Evolutionary conservation across 2,329 filamentous ascomycete species (phyloP).

Genomic region (Penicillium vulpinum): DNA sequence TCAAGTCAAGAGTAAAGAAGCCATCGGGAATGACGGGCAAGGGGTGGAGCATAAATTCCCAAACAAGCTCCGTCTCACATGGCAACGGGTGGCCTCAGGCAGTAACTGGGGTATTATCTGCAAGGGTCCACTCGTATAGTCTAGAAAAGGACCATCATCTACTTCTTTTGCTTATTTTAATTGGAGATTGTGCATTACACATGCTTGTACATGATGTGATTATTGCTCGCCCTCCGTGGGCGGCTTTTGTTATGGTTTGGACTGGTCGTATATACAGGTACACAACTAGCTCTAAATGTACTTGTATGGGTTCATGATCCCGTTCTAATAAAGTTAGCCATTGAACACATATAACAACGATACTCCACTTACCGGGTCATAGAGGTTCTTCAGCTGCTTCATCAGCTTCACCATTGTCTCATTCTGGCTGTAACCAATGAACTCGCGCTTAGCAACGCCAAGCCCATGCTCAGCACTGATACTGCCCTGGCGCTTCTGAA

Average conservation of each 20-base stretch:
- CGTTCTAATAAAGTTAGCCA: conserved; percentile 62
- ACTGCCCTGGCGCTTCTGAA: conserved; percentile 79
- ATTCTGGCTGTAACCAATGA: conserved; percentile 87
- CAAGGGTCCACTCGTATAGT: conserved; percentile 15
- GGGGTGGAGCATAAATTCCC: conserved; percentile 27
- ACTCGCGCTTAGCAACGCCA: conserved; percentile 93
- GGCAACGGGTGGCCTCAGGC: conserved; percentile 17
- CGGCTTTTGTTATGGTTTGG: background rate
- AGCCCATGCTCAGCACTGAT: conserved; percentile 97
- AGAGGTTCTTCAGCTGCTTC: conserved; percentile 91
- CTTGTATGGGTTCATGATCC: conserved; percentile 99
- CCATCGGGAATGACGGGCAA: conserved; percentile 10
- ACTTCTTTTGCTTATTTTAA: background rate
- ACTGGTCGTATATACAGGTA: too few relatives aligned
- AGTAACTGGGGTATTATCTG: conserved; percentile 14
- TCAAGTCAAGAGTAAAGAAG: conserved; percentile 8
- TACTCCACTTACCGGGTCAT: conserved; percentile 75
- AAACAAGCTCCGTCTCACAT: conserved; percentile 27
- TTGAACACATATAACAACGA: background rate
- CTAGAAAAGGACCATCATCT: background rate
- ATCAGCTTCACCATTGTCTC: conserved; percentile 86
- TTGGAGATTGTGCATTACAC: background rate
- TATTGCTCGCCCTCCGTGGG: background rate
- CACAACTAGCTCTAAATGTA: conserved; percentile 61
- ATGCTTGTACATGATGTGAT: background rate